A percentile compares a stretch with the other conserved stretches of the same genome.
These are phyloP conservation scores for Malania oleifera DNA, from an alignment of 164 flowering plant species.

Conservation along the genomic window DNA sequence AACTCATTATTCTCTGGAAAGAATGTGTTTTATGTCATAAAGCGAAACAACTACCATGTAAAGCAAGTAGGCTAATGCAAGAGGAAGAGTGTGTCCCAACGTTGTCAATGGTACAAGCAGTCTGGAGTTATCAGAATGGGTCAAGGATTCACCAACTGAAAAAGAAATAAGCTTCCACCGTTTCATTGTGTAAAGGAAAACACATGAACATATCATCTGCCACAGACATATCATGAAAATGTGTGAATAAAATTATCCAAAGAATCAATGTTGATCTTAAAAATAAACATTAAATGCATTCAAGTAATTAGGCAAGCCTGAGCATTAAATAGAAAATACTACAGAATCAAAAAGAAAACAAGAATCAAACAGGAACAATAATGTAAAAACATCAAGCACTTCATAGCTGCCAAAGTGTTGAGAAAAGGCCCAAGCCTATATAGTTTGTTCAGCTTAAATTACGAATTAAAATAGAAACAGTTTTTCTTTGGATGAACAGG, in stretches of 20 bases:
- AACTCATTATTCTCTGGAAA: neutral
- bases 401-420: too few relatives aligned
- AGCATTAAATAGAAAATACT: too few relatives aligned
- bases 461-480: too few relatives aligned
- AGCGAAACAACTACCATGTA: slow-evolving; percentile 31
- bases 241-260: too few relatives aligned
- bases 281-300: neutral
- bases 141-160: slow-evolving; percentile 27
- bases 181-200: slow-evolving; percentile 40
- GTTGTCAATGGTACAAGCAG: slow-evolving; percentile 39
- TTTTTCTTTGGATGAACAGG: too few relatives aligned
- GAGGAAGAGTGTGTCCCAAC: slow-evolving; percentile 43
- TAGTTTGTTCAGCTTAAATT: too few relatives aligned
- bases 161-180: slow-evolving; percentile 46
- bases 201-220: slow-evolving; percentile 57
- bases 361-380: too few relatives aligned
- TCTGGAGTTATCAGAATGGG: slow-evolving; percentile 20
- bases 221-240: neutral
- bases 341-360: too few relatives aligned
- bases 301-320: too few relatives aligned
- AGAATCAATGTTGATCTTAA: neutral
- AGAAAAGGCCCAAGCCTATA: too few relatives aligned
- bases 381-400: too few relatives aligned
- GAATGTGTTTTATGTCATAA: neutral
- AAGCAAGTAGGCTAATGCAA: slow-evolving; percentile 47